Percentiles rank a stretch among this genome's conserved stretches.
Conservation (phyloP, 257 asterid species). For the Forsythia viridissima region DNA sequence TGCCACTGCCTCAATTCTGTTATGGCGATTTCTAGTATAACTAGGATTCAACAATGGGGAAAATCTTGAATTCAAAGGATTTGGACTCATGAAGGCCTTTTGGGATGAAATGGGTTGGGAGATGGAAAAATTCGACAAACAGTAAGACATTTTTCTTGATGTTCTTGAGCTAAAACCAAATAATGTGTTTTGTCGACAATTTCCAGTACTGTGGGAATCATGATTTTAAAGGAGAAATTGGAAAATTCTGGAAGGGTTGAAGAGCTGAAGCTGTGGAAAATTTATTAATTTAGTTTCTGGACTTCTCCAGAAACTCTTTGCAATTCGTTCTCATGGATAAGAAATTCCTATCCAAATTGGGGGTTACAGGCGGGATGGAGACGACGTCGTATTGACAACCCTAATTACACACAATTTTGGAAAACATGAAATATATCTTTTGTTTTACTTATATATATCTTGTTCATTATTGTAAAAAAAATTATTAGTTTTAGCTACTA, state of each 20-base stretch:
- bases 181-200: neutral
- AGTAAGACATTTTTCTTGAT: conserved; percentile 27
- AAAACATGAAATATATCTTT: no score
- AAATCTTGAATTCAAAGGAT: conserved; percentile 16
- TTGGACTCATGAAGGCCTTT: conserved; percentile 16
- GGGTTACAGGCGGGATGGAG: neutral
- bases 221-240: conserved; percentile 27
- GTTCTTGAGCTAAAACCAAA: neutral
- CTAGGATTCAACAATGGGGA: conserved; percentile 6
- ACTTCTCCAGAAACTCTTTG: neutral
- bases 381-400: neutral
- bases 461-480: no score
- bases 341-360: neutral
- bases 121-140: conserved; percentile 34
- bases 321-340: neutral
- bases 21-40: conserved; percentile 6
- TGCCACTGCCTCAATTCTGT: conserved; percentile 32
- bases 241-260: conserved; percentile 48
- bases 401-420: no score
- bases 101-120: conserved; percentile 26
- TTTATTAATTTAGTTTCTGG: neutral
- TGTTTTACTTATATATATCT: no score
- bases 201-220: neutral
- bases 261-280: conserved; percentile 33
- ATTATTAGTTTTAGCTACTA: no score